Evolutionary conservation across 371 early-diverging fungal species (phyloP), one percentile per base, ranked within the genome.

Genomic region (Syncephalastrum racemosum): DNA sequence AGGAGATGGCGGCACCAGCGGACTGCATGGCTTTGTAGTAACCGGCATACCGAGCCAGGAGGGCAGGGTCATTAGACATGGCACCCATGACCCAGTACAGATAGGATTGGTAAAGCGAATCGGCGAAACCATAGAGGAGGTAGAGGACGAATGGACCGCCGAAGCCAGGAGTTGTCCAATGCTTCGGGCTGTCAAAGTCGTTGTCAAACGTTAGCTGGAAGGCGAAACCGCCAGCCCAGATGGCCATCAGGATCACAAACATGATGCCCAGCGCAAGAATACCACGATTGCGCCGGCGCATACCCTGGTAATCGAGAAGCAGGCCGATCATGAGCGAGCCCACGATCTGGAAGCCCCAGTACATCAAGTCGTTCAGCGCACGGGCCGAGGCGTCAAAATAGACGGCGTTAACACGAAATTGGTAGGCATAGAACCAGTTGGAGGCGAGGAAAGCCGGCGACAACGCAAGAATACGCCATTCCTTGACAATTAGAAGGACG

Each of bases 61-160:
- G 58, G 57, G 75, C 66, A 62, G 82, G 75, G 42, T 90, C 86
- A 65, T 88, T 88, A 16, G 85, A 76, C 46, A 87, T 74, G 31
- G 89, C 81, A 4, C 90, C 90, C 75, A 89, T 86, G 36, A 90
- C 60, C 90, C 90, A 90, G 79, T 89, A 87, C 16, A 83, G 75
- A 53, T 82, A 81, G 42, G 79, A 75, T 70, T 89, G 90, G 66
- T 80, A 84, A 56, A 87, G 66, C 18, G 89, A 83, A 71, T 90
- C 90, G 19, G 66, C 60, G 8, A 85, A 54, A 10, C 90, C 90
- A 58, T 84, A 87, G 25, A 77, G 12, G 50, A 86, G 56, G 63
- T 82, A 89, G 18, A 90, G 68, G 27, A 84, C 69, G 58, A 89
- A 79, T 1, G 84, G 76, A 15, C 81, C 82, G 16, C 71, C 72